A percentile compares a stretch with the other conserved stretches of the same genome.
phyloP scores from a whole-genome alignment of 2,329 filamentous ascomycete genomes.

The Oidium heveae region DNA sequence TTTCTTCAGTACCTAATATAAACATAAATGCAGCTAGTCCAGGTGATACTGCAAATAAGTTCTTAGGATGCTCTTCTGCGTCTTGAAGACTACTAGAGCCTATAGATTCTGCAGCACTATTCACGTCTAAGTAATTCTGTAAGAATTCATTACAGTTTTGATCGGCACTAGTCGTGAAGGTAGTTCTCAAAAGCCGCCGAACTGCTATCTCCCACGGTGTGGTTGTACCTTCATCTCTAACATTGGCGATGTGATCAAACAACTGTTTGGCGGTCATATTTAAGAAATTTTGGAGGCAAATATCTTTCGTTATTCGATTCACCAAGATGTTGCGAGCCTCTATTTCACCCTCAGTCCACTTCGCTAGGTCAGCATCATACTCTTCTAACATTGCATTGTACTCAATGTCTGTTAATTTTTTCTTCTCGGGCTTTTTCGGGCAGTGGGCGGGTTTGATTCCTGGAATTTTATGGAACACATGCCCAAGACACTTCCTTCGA shows the following conservation, averaged over 20 bases:
- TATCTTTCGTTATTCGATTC: background rate
- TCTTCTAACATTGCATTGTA: background rate
- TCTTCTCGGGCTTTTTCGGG: background rate
- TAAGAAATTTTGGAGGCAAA: background rate
- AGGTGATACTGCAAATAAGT: background rate
- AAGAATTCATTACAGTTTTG: background rate
- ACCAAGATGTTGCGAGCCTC: background rate
- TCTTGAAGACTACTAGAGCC: background rate
- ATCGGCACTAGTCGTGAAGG: background rate
- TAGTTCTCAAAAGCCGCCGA: background rate
- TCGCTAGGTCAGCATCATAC: background rate
- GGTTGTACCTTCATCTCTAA: background rate
- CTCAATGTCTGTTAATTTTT: background rate
- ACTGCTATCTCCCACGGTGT: background rate
- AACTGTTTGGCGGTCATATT: background rate
- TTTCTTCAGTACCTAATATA: background rate
- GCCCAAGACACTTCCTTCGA: background rate
- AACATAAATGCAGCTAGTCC: background rate
- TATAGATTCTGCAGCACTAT: background rate
- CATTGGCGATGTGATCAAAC: background rate
- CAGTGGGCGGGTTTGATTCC: background rate
- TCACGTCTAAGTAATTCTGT: background rate
- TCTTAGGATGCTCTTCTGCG: background rate
- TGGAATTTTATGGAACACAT: background rate
- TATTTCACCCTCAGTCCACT: background rate